A percentile compares a stretch with the other conserved stretches of the same genome.
These are phyloP conservation scores for Aphanomyces stellatus DNA, from an alignment of 352 stramenopile genomes.

Conservation along the genomic window DNA sequence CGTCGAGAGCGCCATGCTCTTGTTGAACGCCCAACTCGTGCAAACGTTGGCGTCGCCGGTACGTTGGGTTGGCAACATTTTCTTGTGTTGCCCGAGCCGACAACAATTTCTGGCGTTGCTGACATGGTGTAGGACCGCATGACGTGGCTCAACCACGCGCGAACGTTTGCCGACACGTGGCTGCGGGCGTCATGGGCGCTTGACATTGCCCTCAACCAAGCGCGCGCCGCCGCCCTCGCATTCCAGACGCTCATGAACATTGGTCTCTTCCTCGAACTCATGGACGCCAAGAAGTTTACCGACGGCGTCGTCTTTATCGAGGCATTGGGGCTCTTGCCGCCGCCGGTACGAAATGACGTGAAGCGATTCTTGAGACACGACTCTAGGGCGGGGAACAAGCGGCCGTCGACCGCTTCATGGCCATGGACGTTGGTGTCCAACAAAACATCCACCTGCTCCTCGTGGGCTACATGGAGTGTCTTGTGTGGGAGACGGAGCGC, in stretches of 20 bases:
- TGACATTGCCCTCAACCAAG: slow-evolving; percentile 58
- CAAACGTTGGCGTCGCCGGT: slow-evolving; percentile 47
- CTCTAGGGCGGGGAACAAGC: slow-evolving; percentile 24
- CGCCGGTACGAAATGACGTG: slow-evolving; percentile 31
- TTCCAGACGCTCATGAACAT: slow-evolving; percentile 84
- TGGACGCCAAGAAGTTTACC: slow-evolving; percentile 73
- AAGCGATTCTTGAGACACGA: slow-evolving; percentile 30
- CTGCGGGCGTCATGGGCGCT: slow-evolving; percentile 81
- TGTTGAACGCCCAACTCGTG: slow-evolving; percentile 69
- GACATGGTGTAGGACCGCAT: slow-evolving; percentile 38
- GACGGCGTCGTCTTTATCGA: slow-evolving; percentile 80
- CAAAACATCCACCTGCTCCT: slow-evolving; percentile 81
- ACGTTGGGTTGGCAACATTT: background rate
- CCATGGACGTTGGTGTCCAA: slow-evolving; percentile 69
- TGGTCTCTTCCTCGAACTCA: slow-evolving; percentile 78
- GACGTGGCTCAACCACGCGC: slow-evolving; percentile 72
- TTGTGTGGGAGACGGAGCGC: slow-evolving; percentile 72
- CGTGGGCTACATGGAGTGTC: slow-evolving; percentile 81
- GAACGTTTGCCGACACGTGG: slow-evolving; percentile 81
- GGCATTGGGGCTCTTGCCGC: slow-evolving; percentile 61
- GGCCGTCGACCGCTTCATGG: slow-evolving; percentile 71
- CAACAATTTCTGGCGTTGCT: background rate
- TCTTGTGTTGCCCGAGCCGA: background rate
- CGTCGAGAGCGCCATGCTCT: slow-evolving; percentile 55
- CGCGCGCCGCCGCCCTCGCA: slow-evolving; percentile 51